These are phyloP conservation scores for Tricholoma flavovirens DNA, from an alignment of 768 basidiomycete genomes.

Conservation along the genomic window DNA sequence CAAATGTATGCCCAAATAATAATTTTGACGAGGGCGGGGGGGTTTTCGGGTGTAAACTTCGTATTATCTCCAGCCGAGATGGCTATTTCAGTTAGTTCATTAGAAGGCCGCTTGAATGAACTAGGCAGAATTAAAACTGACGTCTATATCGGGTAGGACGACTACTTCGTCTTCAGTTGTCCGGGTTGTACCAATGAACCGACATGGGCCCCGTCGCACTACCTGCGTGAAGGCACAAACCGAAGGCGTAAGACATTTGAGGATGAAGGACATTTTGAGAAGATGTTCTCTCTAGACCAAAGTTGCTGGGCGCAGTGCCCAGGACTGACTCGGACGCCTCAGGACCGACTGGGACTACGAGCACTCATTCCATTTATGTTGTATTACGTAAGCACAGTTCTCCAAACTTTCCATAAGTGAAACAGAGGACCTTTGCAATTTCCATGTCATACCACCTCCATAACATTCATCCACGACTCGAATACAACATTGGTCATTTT, in stretches of 20 bases:
- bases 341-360: too few relatives aligned
- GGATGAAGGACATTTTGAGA: slow-evolving; percentile 7
- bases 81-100: slow-evolving; percentile 30
- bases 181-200: slow-evolving; percentile 8
- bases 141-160: slow-evolving; percentile 31
- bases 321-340: too few relatives aligned
- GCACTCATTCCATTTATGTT: too few relatives aligned
- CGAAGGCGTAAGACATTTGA: slow-evolving; percentile 8
- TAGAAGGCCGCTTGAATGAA: background rate
- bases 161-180: slow-evolving; percentile 9
- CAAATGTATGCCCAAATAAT: slow-evolving; percentile 83
- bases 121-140: slow-evolving; percentile 12
- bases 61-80: slow-evolving; percentile 43
- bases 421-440: too few relatives aligned
- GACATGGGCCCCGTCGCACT: slow-evolving; percentile 13
- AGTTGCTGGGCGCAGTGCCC: too few relatives aligned
- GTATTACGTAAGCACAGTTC: too few relatives aligned
- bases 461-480: too few relatives aligned
- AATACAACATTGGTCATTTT: too few relatives aligned
- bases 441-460: too few relatives aligned
- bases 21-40: slow-evolving; percentile 63
- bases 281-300: too few relatives aligned
- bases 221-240: background rate
- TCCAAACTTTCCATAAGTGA: too few relatives aligned
- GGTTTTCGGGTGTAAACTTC: slow-evolving; percentile 47